Conservation (phyloP, 495 filamentous ascomycete species). For the Delitschia confertaspora region DNA sequence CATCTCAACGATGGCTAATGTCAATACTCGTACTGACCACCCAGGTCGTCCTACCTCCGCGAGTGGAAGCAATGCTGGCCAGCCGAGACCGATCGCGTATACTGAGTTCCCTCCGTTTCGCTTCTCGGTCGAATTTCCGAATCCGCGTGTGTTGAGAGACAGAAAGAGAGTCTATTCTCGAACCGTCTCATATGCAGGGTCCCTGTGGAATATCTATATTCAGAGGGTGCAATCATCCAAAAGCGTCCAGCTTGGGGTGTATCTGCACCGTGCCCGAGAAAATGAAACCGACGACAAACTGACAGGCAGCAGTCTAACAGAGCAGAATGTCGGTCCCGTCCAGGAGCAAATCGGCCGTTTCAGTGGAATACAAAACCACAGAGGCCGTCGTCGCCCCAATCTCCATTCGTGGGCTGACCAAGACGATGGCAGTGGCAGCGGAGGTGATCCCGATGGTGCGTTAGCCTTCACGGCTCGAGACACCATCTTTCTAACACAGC, state of each 20-base stretch:
- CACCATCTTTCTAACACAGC: slow-evolving; percentile 14
- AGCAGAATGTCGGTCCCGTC: slow-evolving; percentile 32
- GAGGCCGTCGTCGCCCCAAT: slow-evolving; percentile 29
- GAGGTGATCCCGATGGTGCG: slow-evolving; percentile 35
- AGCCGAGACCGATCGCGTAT: slow-evolving; percentile 38
- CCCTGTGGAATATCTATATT: slow-evolving; percentile 55
- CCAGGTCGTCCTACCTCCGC: slow-evolving; percentile 27
- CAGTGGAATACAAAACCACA: slow-evolving; percentile 41
- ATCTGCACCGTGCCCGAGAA: slow-evolving; percentile 53
- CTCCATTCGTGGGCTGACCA: slow-evolving; percentile 27
- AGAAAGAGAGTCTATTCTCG: slow-evolving; percentile 53
- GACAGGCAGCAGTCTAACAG: slow-evolving; percentile 24
- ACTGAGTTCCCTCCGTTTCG: slow-evolving; percentile 51
- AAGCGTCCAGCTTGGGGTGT: slow-evolving; percentile 50
- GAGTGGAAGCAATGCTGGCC: slow-evolving; percentile 27
- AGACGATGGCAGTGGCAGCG: slow-evolving; percentile 38
- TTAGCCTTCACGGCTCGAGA: slow-evolving; percentile 20
- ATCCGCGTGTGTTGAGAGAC: slow-evolving; percentile 47
- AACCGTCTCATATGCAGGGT: slow-evolving; percentile 55
- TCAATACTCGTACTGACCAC: slow-evolving; percentile 14
- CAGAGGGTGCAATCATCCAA: slow-evolving; percentile 49
- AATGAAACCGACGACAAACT: slow-evolving; percentile 42
- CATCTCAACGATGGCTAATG: slow-evolving; percentile 23
- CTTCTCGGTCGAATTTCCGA: slow-evolving; percentile 51
- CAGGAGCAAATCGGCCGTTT: slow-evolving; percentile 43